Conservation (phyloP, 768 basidiomycete genomes). For the Tremella fuciformis region DNA sequence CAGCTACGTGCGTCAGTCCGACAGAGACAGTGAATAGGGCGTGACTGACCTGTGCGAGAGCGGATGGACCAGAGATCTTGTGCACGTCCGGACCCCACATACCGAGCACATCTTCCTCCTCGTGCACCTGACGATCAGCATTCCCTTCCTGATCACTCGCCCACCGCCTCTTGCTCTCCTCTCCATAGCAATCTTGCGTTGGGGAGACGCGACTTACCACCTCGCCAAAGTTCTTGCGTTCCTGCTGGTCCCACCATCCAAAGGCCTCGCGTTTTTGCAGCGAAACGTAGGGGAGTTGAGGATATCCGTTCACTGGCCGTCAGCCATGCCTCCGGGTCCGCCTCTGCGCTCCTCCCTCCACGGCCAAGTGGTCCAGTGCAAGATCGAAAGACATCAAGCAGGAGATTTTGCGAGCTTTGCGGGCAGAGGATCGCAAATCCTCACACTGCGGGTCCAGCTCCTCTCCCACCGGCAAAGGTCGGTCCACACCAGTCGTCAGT, state of each 20-base stretch:
- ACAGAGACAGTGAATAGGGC: not conserved
- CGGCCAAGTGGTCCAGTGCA: no score
- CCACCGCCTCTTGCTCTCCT: not conserved
- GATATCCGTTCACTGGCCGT: conserved; percentile 51
- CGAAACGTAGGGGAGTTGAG: conserved; percentile 49
- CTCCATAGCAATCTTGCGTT: not conserved
- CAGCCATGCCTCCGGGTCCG: not conserved
- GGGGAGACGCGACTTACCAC: conserved; percentile 31
- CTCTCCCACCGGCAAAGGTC: conserved; percentile 28
- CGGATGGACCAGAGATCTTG: conserved; percentile 45
- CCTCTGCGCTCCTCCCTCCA: no score
- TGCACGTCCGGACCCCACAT: conserved; percentile 55
- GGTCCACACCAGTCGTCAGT: conserved; percentile 16
- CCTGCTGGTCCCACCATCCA: conserved; percentile 55
- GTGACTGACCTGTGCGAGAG: conserved; percentile 40
- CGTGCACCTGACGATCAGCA: conserved; percentile 48
- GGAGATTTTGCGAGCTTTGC: not conserved
- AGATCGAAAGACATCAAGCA: not conserved
- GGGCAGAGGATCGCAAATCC: conserved; percentile 11
- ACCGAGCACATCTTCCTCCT: conserved; percentile 53
- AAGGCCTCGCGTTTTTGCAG: conserved; percentile 48
- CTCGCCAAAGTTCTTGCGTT: conserved; percentile 54
- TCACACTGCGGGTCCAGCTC: conserved; percentile 50
- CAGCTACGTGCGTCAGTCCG: conserved; percentile 26
- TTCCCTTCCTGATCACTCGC: not conserved